Base-by-base conservation (phyloP, 2,329 filamentous ascomycete species). In the Penicillium vulpinum region DNA sequence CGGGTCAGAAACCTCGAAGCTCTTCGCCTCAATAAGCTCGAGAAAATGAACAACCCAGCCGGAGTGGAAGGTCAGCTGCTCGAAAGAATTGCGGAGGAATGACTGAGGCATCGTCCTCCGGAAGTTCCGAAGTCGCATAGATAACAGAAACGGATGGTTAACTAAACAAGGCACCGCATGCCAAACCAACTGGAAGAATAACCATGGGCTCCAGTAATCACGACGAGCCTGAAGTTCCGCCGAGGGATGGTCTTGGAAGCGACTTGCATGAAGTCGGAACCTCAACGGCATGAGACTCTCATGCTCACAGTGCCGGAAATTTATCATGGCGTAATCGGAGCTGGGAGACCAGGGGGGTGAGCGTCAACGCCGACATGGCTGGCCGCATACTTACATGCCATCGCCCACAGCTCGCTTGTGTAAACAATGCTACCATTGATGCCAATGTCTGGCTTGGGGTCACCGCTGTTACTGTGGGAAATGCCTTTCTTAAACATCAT, bases 21-120 rank as follows among this genome's bases (percentile, higher is more conserved):
- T 61, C 63, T 80, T 74, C 49, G 70, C 61, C 65, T 72, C 67
- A 44, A 74, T 60, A 47, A 77, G 67, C 28, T 80, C 76, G 18
- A 82, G 70, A 26, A 80, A 77, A 62, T 80, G 78, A 7, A 80
- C 67, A 13, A 81, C 75, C 80, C 80, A 82, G 6, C 75, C 75
- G 0, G 76, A 75, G 55, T 81, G 78, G 0, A 75, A 73, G 0
- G 75, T 73, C 7, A 80, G 77, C 18, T 77, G 69, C 54, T 81
- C 79, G 18, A 77, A 77, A 0, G 78, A 81, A 54, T 80, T 77
- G 22, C 80, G 78, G 1, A 82, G 72, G 22, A 81, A 82, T 1
- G 78, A 76, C 47, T 81, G 78, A 0, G 80, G 80, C 58, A 81
- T 78, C 0, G 75, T 78, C 26, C 76, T 70, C 9, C 78, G 76